Evolutionary conservation across 176 grass and related monocot genomes (phyloP), one percentile per base, ranked within the genome.

Genomic region (Lolium rigidum): DNA sequence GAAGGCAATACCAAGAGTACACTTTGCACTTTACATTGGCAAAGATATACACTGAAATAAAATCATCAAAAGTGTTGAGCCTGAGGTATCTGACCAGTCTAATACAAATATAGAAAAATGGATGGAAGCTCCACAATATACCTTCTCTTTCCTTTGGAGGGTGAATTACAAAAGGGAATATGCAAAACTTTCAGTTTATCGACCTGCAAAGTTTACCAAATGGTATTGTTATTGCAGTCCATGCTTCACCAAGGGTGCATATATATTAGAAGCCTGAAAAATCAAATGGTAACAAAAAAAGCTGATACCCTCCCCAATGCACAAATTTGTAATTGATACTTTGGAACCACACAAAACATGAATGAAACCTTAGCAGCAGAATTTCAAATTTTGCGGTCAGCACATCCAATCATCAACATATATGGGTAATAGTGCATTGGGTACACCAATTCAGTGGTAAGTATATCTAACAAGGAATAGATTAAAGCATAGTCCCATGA

Each of bases 101-200:
- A n/a, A n/a, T n/a, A n/a, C n/a, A n/a, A n/a, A n/a, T n/a, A n/a
- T n/a, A n/a, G n/a, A n/a, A 25, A 56, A 66, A 44, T 6, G 71
- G 35, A 57, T 43, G 39, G 61, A 80, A 85, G 16, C 12, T 84
- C 73, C 87, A 93, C 89, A 87, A 98, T 98, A 83, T 93, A 92
- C 76, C 95, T 98, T n/a, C n/a, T n/a, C 78, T 98, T 90, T 76
- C 93, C 93, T 84, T 98, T 98, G 49, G 90, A 95, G 72, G 93
- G 91, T 91, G 96, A 98, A 90, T 95, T 95, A 62, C n/a, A 92
- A 84, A 78, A 98, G 92, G 86, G 93, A 98, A 64, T 88, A 84
- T 79, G 76, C 86, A 98, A 91, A 57, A 98, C 92, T 85, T 95
- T 98, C 78, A 98, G 87, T 86, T 98, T 98, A 57, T 98, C 93